Evolutionary conservation across 139 green algal species (phyloP), one percentile per base, ranked within the genome.

Genomic region (Chlorella sorokiniana): DNA sequence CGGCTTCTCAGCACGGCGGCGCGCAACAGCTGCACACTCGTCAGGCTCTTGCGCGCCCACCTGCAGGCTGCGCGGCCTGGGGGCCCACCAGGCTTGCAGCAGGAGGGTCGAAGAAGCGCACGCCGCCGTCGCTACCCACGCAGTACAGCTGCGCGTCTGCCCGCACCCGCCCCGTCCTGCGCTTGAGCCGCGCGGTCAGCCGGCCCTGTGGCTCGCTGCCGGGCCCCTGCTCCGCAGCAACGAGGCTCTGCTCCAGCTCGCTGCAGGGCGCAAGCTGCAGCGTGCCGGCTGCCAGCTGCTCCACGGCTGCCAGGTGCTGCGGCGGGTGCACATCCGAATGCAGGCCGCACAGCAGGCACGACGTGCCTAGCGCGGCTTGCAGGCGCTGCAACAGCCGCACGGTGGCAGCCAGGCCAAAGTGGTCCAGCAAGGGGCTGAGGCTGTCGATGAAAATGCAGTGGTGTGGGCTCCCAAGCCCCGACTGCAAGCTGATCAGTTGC

Each of bases 301-400:
- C 44, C 11, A 83, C 22, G 1, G 52, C 45, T 9, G 45, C 52
- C 8, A 81, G 37, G 18, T 8, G 11, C 1, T 59, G 14, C 4
- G 74, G 29, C 20, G 52, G 10, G 40, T 81, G 71, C 35, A 86
- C 52, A 52, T 82, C 81, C 31, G 81, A 59, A 22, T 86, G 81
- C 74, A 86, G 18, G 23, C 45, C 69, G 25, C 65, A 82, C 71
- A 86, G 75, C 75, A 85, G 51, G 74, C 69, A 61, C 1, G 74
- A 54, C 29, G 56, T 69, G 64, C 29, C 16, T 3, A 40, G 33
- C 6, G 20, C 14, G 2, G 22, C 40, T 8, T 48, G 71, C 65
- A 76, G 42, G 0, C 7, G 10, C 20, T 71, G 54, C 51, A 86
- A 61, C 65, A 73, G 56, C 31, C 51, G 51, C 11, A 38, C n/a